phyloP scores from a whole-genome alignment of 148 eudicot species.

The Fagopyrum tataricum region DNA sequence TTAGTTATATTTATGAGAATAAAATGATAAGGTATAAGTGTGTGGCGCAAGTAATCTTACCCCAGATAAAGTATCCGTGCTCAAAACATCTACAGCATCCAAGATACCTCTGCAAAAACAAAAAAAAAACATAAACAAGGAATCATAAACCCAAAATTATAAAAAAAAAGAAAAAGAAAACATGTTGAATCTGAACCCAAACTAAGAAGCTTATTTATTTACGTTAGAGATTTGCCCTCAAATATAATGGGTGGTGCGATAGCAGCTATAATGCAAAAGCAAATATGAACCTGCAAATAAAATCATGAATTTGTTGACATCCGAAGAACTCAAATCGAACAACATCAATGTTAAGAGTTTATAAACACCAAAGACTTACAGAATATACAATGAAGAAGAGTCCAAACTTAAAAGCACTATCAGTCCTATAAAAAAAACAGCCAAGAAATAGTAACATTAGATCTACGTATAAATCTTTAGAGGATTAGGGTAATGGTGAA shows the following conservation, averaged over 20 bases:
- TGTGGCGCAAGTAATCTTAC: too few relatives aligned
- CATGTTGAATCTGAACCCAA: background rate
- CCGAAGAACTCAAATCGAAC: constrained; percentile 11
- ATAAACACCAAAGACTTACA: constrained; percentile 32
- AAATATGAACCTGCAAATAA: constrained; percentile 50
- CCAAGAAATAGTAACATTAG: background rate
- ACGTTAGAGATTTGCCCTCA: constrained; percentile 79
- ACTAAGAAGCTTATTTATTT: constrained; percentile 20
- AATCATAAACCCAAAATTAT: too few relatives aligned
- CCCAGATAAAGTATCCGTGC: too few relatives aligned
- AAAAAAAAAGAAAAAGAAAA: too few relatives aligned
- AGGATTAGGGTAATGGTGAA: too few relatives aligned
- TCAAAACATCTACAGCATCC: too few relatives aligned
- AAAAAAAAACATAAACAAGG: too few relatives aligned
- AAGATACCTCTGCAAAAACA: too few relatives aligned
- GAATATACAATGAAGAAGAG: constrained; percentile 68
- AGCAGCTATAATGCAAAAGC: constrained; percentile 68
- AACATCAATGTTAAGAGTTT: constrained; percentile 8
- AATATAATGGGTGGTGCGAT: constrained; percentile 83
- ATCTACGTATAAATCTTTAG: background rate
- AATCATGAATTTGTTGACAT: constrained; percentile 6
- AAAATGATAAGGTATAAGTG: too few relatives aligned
- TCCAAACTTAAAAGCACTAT: constrained; percentile 65
- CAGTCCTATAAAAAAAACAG: background rate
- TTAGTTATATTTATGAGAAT: too few relatives aligned